These are phyloP conservation scores for Ceratobasidium sp. DNA, from an alignment of 1,284 basidiomycete genomes.

Conservation along the genomic window DNA sequence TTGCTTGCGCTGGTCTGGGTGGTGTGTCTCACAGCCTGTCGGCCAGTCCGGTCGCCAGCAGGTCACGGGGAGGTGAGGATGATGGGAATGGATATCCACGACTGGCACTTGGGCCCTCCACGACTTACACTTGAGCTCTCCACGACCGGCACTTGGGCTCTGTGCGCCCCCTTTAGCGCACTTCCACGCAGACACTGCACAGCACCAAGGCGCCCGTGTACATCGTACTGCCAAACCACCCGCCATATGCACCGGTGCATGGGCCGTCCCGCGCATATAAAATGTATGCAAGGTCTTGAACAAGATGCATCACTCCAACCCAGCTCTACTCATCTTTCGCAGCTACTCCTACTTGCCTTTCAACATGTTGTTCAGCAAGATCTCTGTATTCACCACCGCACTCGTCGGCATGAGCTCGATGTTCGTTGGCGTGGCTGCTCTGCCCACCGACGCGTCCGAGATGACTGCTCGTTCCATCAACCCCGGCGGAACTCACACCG, in stretches of 20 bases:
- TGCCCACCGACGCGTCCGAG: conserved; percentile 37
- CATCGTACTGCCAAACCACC: background rate
- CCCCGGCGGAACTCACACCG: conserved; percentile 40
- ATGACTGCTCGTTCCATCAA: conserved; percentile 24
- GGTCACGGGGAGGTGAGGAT: no score
- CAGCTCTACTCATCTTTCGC: background rate
- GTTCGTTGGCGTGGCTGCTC: conserved; percentile 20
- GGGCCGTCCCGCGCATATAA: background rate
- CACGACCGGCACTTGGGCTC: no score
- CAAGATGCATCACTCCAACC: background rate
- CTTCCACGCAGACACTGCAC: no score
- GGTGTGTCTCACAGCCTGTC: no score
- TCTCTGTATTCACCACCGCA: background rate
- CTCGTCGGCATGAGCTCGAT: conserved; percentile 24
- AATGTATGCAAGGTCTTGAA: background rate
- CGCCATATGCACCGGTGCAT: background rate
- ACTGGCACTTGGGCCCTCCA: no score
- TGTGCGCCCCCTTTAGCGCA: no score
- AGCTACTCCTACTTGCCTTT: background rate
- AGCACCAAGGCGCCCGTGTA: no score
- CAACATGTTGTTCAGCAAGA: conserved; percentile 36
- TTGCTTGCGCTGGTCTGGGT: no score
- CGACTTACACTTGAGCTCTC: no score
- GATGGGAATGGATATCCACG: no score
- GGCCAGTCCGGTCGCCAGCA: no score